Conservation (phyloP, 371 early-diverging fungal species). For the Rhizopus sp. region DNA sequence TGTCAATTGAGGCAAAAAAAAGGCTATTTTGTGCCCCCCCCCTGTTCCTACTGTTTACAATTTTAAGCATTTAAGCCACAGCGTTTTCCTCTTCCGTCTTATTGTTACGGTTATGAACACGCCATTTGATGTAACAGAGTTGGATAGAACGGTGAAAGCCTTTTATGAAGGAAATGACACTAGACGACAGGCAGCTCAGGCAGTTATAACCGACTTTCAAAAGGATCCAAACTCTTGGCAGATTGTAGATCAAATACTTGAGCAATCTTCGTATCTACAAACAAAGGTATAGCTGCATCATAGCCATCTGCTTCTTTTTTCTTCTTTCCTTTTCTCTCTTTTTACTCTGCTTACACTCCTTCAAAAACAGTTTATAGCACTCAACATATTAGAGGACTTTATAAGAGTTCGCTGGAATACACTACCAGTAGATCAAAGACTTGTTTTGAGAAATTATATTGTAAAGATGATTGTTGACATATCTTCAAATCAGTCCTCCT, state of each 20-base stretch:
- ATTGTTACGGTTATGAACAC: background rate
- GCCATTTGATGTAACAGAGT: conserved; percentile 15
- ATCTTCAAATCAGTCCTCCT: conserved; percentile 72
- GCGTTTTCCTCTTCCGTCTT: background rate
- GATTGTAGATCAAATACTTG: conserved; percentile 89
- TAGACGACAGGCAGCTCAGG: conserved; percentile 77
- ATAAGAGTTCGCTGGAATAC: conserved; percentile 96
- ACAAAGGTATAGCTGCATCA: conserved; percentile 73
- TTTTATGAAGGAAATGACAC: conserved; percentile 23
- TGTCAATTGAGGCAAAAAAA: background rate
- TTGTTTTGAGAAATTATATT: conserved; percentile 88
- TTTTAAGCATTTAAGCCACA: conserved; percentile 1
- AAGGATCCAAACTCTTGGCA: conserved; percentile 95
- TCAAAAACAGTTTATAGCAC: conserved; percentile 81
- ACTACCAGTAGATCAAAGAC: conserved; percentile 82
- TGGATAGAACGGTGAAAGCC: conserved; percentile 10
- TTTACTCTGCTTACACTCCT: too few species aligned
- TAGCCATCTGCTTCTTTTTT: background rate
- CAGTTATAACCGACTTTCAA: conserved; percentile 84
- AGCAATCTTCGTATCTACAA: conserved; percentile 70
- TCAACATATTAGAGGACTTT: conserved; percentile 91
- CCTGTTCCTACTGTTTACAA: background rate
- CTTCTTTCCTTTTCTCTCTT: background rate
- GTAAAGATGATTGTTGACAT: conserved; percentile 79
- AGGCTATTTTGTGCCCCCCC: background rate